A percentile compares a stretch with the other conserved stretches of the same genome.
Evolutionary conservation across 805 yeast species (phyloP).

Genomic region (Clavispora vitiphila): DNA sequence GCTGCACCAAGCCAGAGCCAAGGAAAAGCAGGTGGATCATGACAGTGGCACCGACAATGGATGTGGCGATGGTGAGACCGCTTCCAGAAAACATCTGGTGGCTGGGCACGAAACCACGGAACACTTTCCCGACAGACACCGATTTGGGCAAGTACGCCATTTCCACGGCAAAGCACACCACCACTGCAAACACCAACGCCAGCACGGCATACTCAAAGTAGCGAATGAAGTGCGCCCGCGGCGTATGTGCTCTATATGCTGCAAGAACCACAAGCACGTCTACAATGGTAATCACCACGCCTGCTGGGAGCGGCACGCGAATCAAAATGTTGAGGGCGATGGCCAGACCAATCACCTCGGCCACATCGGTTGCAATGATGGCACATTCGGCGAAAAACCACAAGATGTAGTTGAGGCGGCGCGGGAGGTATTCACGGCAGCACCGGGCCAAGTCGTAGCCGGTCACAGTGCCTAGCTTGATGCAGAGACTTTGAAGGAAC

Average conservation of each 20-base stretch:
- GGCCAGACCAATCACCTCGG: conserved; percentile 51
- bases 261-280: conserved; percentile 44
- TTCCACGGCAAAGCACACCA: conserved; percentile 43
- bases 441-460: conserved; percentile 45
- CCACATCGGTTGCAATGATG: conserved; percentile 48
- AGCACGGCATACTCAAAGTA: conserved; percentile 42
- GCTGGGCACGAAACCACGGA: conserved; percentile 43
- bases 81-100: conserved; percentile 35
- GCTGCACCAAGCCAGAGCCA: conserved; percentile 47
- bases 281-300: conserved; percentile 39
- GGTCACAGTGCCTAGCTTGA: conserved; percentile 46
- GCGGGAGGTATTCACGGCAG: conserved; percentile 37
- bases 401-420: conserved; percentile 30
- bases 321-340: conserved; percentile 44
- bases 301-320: conserved; percentile 45
- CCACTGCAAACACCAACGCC: conserved; percentile 37
- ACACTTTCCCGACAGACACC: conserved; percentile 25
- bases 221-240: conserved; percentile 30
- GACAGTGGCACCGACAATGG: conserved; percentile 47
- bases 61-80: conserved; percentile 44
- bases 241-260: conserved; percentile 42
- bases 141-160: conserved; percentile 30
- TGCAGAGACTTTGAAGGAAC: conserved; percentile 40
- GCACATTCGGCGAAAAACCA: conserved; percentile 46
- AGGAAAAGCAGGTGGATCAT: conserved; percentile 48